Base-by-base conservation (phyloP, 257 asterid species). In the Solanum habrochaites region DNA sequence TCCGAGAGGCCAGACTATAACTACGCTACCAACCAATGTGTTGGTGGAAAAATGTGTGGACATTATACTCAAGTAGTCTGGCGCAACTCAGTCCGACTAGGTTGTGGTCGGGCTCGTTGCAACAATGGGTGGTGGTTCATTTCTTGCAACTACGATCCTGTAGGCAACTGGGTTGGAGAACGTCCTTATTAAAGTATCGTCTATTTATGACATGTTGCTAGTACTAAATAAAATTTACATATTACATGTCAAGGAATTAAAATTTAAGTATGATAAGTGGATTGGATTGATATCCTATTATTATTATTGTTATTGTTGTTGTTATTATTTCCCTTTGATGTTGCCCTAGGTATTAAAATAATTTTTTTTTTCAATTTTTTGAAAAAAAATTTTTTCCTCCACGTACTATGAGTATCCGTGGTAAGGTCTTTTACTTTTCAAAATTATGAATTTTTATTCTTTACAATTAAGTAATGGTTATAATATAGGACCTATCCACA, bases 11-110 rank as follows among this genome's bases (percentile, higher is more conserved):
- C 32, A 7, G 1, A 86, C 23, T 86, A 77, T 16, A 16, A 86
- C 31, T 42, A 86, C 11, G 56, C 6, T 13, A 75, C 85, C 58
- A 86, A 77, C 52, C 7, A 35, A 13, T 86, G 88, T 31, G 71
- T 16, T 2, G 12, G 39, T 1, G 88, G 86, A 0, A 0, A 42
- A 25, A 1, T 27, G 37, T 91, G 92, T 5, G 11, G 45, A 1
- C 94, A 91, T 69, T 93, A 93, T 23, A 92, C 94, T 2, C 96
- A 92, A 21, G 93, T 93, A 35, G 93, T 93, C 16, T 93, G 95
- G 93, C 87, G 91, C 2, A 81, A 89, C 27, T 92, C 93, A 3
- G 88, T 87, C 1, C 45, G 83, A 0, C 84, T 93, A 2, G 95
- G 94, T 7, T 92, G 94, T 35, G 89, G 83, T 21, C 82, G 91